Conservation (phyloP, 2,329 filamentous ascomycete species). For the Penicillium sp. region DNA sequence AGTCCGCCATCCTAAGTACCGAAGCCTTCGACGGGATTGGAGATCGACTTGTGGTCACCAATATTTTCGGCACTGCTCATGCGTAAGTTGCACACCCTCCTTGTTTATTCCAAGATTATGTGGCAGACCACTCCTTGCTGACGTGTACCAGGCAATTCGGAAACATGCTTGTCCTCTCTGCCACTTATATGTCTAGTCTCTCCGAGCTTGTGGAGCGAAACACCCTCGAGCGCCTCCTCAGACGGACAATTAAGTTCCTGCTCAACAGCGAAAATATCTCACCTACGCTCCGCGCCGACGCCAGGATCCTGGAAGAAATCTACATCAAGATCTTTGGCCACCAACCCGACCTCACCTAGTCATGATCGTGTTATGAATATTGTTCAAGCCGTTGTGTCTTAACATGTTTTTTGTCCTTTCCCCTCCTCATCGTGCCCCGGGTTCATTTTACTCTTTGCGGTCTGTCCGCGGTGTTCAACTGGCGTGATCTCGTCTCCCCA, state of each 20-base stretch:
- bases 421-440: no score
- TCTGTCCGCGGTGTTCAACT: no score
- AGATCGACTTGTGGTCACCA: constrained; percentile 77
- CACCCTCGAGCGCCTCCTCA: constrained; percentile 60
- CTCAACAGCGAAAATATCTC: constrained; percentile 66
- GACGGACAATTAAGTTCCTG: constrained; percentile 74
- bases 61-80: constrained; percentile 91
- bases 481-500: no score
- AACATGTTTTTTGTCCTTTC: no score
- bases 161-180: constrained; percentile 85
- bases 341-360: neutral
- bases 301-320: constrained; percentile 65
- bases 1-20: constrained; percentile 79
- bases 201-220: constrained; percentile 55
- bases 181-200: constrained; percentile 70
- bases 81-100: constrained; percentile 64
- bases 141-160: constrained; percentile 75
- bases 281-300: constrained; percentile 70
- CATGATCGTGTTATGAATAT: no score
- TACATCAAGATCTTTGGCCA: constrained; percentile 46
- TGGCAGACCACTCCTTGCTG: constrained; percentile 22
- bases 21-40: constrained; percentile 68
- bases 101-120: neutral
- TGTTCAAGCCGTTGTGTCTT: no score
- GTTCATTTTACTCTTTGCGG: no score